Evolutionary conservation across 2,329 filamentous ascomycete species (phyloP).

Genomic region (Fusarium multiceps): DNA sequence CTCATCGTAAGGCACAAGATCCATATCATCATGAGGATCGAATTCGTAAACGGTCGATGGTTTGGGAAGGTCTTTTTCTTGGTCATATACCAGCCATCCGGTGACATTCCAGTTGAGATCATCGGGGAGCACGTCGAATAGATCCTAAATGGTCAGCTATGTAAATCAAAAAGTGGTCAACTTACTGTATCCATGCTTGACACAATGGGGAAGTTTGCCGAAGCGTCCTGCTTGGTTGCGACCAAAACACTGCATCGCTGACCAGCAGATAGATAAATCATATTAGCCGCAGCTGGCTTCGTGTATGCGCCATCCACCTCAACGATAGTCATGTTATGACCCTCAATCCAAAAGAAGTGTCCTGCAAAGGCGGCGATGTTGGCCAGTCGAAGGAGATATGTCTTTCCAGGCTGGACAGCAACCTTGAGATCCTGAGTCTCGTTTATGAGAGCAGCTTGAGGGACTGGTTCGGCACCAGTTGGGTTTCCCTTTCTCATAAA

Average conservation of each 20-base stretch:
- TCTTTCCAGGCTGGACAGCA: conserved; percentile 71
- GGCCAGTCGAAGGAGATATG: conserved; percentile 56
- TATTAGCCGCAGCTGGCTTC: conserved; percentile 66
- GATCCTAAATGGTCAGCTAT: conserved; percentile 53
- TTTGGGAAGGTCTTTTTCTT: conserved; percentile 56
- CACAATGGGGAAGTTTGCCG: conserved; percentile 74
- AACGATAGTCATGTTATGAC: conserved; percentile 74
- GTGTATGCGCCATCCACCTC: conserved; percentile 80
- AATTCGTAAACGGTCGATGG: conserved; percentile 70
- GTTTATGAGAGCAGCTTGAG: conserved; percentile 76
- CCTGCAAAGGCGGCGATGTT: conserved; percentile 79
- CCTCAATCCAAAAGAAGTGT: conserved; percentile 75
- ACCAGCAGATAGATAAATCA: conserved; percentile 74
- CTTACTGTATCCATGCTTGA: conserved; percentile 75
- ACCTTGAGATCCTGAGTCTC: conserved; percentile 72
- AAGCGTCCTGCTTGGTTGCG: conserved; percentile 70
- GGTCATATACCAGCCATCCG: conserved; percentile 71
- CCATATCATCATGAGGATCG: conserved; percentile 78
- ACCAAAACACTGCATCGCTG: conserved; percentile 73
- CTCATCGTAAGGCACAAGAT: conserved; percentile 75
- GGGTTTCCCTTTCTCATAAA: conserved; percentile 67
- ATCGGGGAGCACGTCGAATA: conserved; percentile 76
- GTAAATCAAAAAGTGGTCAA: background rate
- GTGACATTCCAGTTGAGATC: conserved; percentile 76
- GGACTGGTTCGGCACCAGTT: conserved; percentile 72